These are phyloP conservation scores for Ophiostoma populinum DNA, from an alignment of 2,329 filamentous ascomycete species.

Conservation along the genomic window DNA sequence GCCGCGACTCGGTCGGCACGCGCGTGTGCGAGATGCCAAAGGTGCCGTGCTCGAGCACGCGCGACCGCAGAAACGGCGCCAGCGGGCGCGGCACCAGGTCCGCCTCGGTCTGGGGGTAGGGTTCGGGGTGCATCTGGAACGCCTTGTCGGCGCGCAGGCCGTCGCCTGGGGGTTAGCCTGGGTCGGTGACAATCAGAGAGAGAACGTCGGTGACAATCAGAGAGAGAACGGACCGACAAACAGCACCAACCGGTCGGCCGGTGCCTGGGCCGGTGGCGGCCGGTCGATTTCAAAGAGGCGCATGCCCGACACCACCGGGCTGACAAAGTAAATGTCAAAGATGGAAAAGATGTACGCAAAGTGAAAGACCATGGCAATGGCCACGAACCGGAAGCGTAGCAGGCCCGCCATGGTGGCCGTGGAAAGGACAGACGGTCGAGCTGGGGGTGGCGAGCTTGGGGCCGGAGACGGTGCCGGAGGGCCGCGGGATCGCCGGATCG, in stretches of 20 bases:
- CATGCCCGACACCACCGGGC: slow-evolving; percentile 94
- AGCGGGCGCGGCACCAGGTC: slow-evolving; percentile 61
- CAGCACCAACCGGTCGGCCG: slow-evolving; percentile 77
- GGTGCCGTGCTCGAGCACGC: slow-evolving; percentile 74
- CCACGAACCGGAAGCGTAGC: slow-evolving; percentile 64
- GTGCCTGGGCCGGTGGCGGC: slow-evolving; percentile 41
- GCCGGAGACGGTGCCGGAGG: background rate
- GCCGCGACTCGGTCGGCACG: slow-evolving; percentile 89
- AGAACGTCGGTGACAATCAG: background rate
- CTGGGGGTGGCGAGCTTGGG: background rate
- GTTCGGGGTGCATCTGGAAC: slow-evolving; percentile 83
- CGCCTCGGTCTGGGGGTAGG: slow-evolving; percentile 49
- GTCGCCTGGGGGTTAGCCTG: slow-evolving; percentile 51
- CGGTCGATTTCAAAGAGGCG: slow-evolving; percentile 56
- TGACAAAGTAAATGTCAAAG: slow-evolving; percentile 98
- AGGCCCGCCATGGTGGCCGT: slow-evolving; percentile 33
- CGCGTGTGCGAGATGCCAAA: slow-evolving; percentile 96
- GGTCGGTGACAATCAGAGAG: too few species aligned
- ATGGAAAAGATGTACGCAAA: slow-evolving; percentile 87
- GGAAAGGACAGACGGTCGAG: too few species aligned
- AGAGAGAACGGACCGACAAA: slow-evolving; percentile 53
- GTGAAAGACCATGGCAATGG: slow-evolving; percentile 82
- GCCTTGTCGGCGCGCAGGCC: slow-evolving; percentile 94
- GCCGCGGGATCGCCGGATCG: background rate
- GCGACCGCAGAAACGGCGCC: slow-evolving; percentile 79